Percentiles rank a stretch among this genome's conserved stretches.
These are phyloP conservation scores for Centrapalus pauciflorus DNA, from an alignment of 129 eudicot species.

Conservation along the genomic window DNA sequence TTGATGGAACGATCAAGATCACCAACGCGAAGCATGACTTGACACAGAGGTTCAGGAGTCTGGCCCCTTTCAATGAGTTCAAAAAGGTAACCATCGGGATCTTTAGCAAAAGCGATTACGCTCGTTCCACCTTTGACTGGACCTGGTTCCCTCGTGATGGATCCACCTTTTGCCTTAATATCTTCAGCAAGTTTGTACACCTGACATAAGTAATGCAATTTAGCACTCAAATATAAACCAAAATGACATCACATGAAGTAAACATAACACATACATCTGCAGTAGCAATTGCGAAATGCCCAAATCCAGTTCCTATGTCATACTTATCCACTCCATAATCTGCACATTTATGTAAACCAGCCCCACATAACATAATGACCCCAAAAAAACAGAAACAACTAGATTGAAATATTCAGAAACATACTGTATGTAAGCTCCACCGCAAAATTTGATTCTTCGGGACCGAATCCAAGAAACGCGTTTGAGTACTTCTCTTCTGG, in stretches of 20 bases:
- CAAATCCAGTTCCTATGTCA: slow-evolving; percentile 95
- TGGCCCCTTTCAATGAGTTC: slow-evolving; percentile 72
- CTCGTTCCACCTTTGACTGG: slow-evolving; percentile 84
- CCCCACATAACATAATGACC: not conserved
- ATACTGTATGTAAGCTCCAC: slow-evolving; percentile 91
- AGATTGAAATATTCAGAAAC: slow-evolving; percentile 17
- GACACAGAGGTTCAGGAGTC: slow-evolving; percentile 96
- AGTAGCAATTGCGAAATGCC: slow-evolving; percentile 95
- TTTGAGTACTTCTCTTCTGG: slow-evolving; percentile 92
- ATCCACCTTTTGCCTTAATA: slow-evolving; percentile 76
- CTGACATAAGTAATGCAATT: slow-evolving; percentile 16
- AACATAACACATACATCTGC: slow-evolving; percentile 52
- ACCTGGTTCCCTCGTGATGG: slow-evolving; percentile 73
- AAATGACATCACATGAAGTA: not conserved
- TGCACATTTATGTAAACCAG: slow-evolving; percentile 27
- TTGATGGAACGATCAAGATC: slow-evolving; percentile 91
- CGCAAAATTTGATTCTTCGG: slow-evolving; percentile 81
- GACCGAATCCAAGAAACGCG: slow-evolving; percentile 98
- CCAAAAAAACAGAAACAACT: not conserved
- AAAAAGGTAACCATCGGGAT: slow-evolving; percentile 93
- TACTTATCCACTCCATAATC: slow-evolving; percentile 94
- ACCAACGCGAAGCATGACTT: slow-evolving; percentile 99
- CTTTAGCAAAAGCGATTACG: slow-evolving; percentile 90
- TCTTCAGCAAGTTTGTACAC: slow-evolving; percentile 72
- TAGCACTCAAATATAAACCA: not conserved